Evolutionary conservation across 2,329 filamentous ascomycete genomes (phyloP), one percentile per base, ranked within the genome.

Genomic region (Salinomyces thailandicus): DNA sequence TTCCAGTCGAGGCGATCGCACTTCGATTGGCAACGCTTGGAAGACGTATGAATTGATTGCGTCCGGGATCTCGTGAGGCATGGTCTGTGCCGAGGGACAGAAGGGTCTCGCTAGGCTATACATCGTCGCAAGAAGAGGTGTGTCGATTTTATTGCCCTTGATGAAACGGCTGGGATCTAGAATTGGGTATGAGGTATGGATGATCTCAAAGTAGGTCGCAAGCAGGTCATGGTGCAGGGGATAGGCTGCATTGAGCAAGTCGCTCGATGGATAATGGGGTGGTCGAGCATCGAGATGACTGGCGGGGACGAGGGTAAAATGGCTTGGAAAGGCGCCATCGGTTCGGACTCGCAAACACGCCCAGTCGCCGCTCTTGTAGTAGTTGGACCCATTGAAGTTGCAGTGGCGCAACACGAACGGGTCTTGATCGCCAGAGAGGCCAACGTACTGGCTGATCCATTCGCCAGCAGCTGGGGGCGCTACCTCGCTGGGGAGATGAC

Each of bases 131-230:
- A 49, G 40, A 14, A 49, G 31, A 5, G 37, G 42, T 11, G 46
- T 27, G 19, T 49, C 46, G 31, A 49, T 49, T 31, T 44, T 44
- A 28, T 47, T 49, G 22, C 46, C 46, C 28, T 47, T 47, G 2
- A 36, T 38, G 33, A 49, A 47, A 2, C 46, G 40, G 7, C 30
- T 36, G 5, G 46, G 46, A 14, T 49, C 44, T 20, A 49, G 40
- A 18, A 49, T 30, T 5, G 46, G 46, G 20, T 42, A 49, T 3
- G 44, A 43, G 9, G 46, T 41, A 18, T 49, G 46, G 8, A 49
- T 39, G 33, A 47, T 40, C 16, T 49, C 46, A 17, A 49, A 49
- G 35, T 49, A 49, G 3, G 44, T 38, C 12, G 46, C 38, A n/a
- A 49, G 19, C 5, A 49, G 34, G 14, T 47, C 42, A 31, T 49